A percentile compares a stretch with the other conserved stretches of the same genome.
phyloP scores from a whole-genome alignment of 2,329 filamentous ascomycete genomes.

The Sphaerulina musiva region DNA sequence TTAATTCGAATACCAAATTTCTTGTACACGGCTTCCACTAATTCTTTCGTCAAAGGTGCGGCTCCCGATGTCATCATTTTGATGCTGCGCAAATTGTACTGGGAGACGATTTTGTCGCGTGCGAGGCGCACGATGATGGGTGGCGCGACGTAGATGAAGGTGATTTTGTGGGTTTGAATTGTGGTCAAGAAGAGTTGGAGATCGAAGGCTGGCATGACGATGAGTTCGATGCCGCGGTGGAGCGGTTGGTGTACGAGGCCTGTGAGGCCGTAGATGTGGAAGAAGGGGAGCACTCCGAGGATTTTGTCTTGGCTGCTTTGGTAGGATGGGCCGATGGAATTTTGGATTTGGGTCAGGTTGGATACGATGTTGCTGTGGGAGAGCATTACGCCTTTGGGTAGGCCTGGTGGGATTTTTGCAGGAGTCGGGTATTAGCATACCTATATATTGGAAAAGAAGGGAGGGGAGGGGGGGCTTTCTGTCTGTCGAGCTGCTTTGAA shows the following conservation, averaged over 20 bases:
- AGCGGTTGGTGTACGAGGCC: slow-evolving; percentile 64
- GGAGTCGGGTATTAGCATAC: no score
- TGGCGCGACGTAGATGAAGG: slow-evolving; percentile 74
- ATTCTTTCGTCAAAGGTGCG: slow-evolving; percentile 71
- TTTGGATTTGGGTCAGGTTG: slow-evolving; percentile 50
- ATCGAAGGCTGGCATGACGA: slow-evolving; percentile 75
- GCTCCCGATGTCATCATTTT: slow-evolving; percentile 86
- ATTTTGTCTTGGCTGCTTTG: slow-evolving; percentile 57
- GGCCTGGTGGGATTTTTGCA: slow-evolving; percentile 33
- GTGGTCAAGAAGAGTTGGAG: slow-evolving; percentile 69
- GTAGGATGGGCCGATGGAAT: slow-evolving; percentile 48
- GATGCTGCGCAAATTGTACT: slow-evolving; percentile 74
- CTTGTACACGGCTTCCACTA: slow-evolving; percentile 67
- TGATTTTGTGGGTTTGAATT: slow-evolving; percentile 68
- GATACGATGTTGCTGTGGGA: slow-evolving; percentile 76
- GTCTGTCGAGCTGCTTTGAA: no score
- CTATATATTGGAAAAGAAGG: no score
- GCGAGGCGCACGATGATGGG: slow-evolving; percentile 73
- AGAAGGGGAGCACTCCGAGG: slow-evolving; percentile 78
- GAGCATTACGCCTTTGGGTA: slow-evolving; percentile 86
- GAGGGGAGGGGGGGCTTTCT: no score
- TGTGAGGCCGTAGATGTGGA: slow-evolving; percentile 80
- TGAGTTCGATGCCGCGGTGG: slow-evolving; percentile 57
- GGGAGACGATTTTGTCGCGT: slow-evolving; percentile 68
- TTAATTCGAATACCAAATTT: slow-evolving; percentile 73